A percentile compares a stretch with the other conserved stretches of the same genome.
phyloP scores from a whole-genome alignment of 2,329 filamentous ascomycete genomes.

The Westerdykella ornata region DNA sequence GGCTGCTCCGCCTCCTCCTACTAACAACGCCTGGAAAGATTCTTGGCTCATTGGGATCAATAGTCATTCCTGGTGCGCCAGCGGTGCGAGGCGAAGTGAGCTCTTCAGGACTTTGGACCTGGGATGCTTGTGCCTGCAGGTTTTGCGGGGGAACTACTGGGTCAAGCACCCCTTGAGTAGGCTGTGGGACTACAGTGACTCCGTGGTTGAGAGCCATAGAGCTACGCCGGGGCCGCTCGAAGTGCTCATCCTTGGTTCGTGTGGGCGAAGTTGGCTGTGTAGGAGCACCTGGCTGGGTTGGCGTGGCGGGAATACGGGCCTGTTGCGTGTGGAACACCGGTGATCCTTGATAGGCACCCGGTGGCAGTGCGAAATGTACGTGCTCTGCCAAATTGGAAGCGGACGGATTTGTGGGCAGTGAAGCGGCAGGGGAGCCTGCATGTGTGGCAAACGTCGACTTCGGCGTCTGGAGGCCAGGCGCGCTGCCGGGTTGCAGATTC shows the following conservation, averaged over 20 bases:
- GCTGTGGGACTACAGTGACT: slow-evolving; percentile 15
- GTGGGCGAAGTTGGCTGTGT: slow-evolving; percentile 23
- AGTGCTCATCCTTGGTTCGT: slow-evolving; percentile 10
- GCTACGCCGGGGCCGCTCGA: slow-evolving; percentile 22
- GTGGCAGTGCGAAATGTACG: slow-evolving; percentile 21
- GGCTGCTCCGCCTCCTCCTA: slow-evolving; percentile 35
- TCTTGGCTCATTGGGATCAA: slow-evolving; percentile 55
- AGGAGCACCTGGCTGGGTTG: slow-evolving; percentile 6
- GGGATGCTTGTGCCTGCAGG: slow-evolving; percentile 1
- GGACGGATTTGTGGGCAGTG: slow-evolving; percentile 39
- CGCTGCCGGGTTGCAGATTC: slow-evolving; percentile 26
- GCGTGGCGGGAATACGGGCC: slow-evolving; percentile 29
- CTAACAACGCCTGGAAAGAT: slow-evolving; percentile 66
- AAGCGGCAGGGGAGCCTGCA: slow-evolving; percentile 36
- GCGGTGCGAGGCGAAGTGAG: slow-evolving; percentile 17
- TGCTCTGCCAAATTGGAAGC: slow-evolving; percentile 33
- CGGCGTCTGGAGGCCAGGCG: slow-evolving; percentile 22
- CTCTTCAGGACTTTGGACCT: slow-evolving; percentile 2
- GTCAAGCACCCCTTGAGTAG: slow-evolving; percentile 5
- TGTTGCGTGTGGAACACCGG: slow-evolving; percentile 30
- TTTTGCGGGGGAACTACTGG: slow-evolving; percentile 1
- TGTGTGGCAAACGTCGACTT: slow-evolving; percentile 25
- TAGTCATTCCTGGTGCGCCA: slow-evolving; percentile 16
- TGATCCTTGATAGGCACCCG: slow-evolving; percentile 23
- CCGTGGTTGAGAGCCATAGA: slow-evolving; percentile 27